Evolutionary conservation across 192 early-diverging fungal genomes (phyloP).

Genomic region (Dissophora ornata): DNA sequence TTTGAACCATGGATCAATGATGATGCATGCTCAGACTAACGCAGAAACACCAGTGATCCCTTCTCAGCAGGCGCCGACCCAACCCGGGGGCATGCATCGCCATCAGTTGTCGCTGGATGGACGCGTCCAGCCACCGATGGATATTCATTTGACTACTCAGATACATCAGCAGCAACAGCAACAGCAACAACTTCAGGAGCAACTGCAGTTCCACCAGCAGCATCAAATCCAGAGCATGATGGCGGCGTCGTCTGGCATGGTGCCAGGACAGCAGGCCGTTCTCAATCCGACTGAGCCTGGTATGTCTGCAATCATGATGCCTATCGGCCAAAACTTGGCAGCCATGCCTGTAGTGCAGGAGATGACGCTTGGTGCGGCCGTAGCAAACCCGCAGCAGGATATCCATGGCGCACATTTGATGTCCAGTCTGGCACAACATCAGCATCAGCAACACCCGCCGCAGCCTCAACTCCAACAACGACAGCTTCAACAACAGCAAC

Average conservation of each 20-base stretch:
- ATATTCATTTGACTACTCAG: conserved; percentile 39
- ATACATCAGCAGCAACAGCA: conserved; percentile 39
- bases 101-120: conserved; percentile 45
- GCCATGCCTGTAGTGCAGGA: conserved; percentile 3
- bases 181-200: conserved; percentile 18
- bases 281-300: conserved; percentile 18
- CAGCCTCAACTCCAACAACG: too few species aligned
- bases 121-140: conserved; percentile 14
- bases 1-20: background rate
- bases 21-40: conserved; percentile 16
- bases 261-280: conserved; percentile 10
- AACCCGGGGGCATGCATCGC: conserved; percentile 29
- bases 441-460: conserved; percentile 16
- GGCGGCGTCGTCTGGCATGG: conserved; percentile 27
- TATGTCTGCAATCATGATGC: conserved; percentile 22
- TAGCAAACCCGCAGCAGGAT: conserved; percentile 5
- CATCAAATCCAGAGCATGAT: conserved; percentile 27
- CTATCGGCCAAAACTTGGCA: background rate
- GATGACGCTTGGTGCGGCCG: background rate
- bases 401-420: background rate
- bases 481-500: conserved; percentile 34
- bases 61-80: conserved; percentile 28
- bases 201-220: conserved; percentile 19
- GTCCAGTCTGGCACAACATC: conserved; percentile 5
- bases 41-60: conserved; percentile 42